Conservation (phyloP, 75 land plant species). For the Pinus albicaulis region DNA sequence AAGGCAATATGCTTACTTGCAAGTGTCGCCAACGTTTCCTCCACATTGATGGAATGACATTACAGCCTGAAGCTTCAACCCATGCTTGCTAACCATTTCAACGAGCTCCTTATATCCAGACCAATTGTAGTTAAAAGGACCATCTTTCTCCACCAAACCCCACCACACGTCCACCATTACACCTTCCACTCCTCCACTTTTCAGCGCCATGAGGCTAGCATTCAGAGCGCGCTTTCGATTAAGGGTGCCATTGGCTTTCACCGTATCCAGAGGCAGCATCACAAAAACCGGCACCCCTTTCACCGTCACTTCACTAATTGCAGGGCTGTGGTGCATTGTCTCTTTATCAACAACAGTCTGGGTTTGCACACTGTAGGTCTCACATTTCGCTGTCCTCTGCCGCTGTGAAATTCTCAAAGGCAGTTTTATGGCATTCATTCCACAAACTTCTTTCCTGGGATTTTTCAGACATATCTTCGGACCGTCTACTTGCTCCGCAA, state of each 20-base stretch:
- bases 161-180: conserved; percentile 92
- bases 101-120: conserved; percentile 70
- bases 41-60: conserved; percentile 93
- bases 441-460: no score
- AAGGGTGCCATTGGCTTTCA: conserved; percentile 38
- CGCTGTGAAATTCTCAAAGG: neutral
- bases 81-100: conserved; percentile 58
- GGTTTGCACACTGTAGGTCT: neutral
- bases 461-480: no score
- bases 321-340: neutral
- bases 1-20: conserved; percentile 40
- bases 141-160: conserved; percentile 84
- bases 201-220: conserved; percentile 77
- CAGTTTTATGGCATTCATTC: no score
- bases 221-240: conserved; percentile 58
- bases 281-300: conserved; percentile 64
- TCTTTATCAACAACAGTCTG: neutral
- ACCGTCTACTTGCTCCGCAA: no score
- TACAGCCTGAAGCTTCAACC: conserved; percentile 75
- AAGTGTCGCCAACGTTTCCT: conserved; percentile 84
- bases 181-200: conserved; percentile 81
- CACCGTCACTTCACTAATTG: no score
- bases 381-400: neutral
- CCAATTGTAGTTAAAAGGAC: conserved; percentile 77
- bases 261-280: conserved; percentile 81